These are phyloP conservation scores for Carex cristatella DNA, from an alignment of 176 grass and related monocot genomes.

Conservation along the genomic window DNA sequence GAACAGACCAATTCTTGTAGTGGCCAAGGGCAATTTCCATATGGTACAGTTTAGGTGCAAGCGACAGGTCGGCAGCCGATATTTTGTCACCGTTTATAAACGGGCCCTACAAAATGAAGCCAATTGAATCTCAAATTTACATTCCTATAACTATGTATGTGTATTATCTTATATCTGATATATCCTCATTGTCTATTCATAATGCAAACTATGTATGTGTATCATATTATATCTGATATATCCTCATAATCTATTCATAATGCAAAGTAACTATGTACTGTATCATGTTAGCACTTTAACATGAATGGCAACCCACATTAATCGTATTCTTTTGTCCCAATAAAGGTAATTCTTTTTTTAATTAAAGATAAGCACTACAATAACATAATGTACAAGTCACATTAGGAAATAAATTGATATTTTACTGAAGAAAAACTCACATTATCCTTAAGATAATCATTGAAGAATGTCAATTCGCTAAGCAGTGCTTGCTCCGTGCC, in stretches of 20 bases:
- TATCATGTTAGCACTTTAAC: neutral
- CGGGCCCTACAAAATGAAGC: constrained; percentile 51
- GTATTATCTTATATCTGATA: neutral
- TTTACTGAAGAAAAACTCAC: constrained; percentile 33
- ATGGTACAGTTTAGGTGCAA: constrained; percentile 84
- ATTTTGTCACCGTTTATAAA: constrained; percentile 69
- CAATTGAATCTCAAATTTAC: constrained; percentile 1
- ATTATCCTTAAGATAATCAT: constrained; percentile 78
- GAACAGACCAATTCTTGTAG: constrained; percentile 94
- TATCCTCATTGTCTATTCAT: neutral
- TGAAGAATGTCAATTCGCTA: constrained; percentile 51
- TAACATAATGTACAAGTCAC: neutral
- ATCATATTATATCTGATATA: neutral
- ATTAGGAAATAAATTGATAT: neutral
- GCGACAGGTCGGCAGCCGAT: constrained; percentile 74
- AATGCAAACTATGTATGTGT: neutral
- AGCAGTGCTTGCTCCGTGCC: constrained; percentile 66
- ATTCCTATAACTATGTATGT: neutral
- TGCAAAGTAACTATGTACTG: too few species aligned
- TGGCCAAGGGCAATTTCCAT: constrained; percentile 86
- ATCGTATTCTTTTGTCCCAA: neutral
- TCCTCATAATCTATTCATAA: neutral
- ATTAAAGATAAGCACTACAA: neutral
- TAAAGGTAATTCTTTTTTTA: neutral
- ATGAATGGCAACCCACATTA: neutral